These are phyloP conservation scores for Mortierella alpina DNA, from an alignment of 192 early-diverging fungal species.

Conservation along the genomic window DNA sequence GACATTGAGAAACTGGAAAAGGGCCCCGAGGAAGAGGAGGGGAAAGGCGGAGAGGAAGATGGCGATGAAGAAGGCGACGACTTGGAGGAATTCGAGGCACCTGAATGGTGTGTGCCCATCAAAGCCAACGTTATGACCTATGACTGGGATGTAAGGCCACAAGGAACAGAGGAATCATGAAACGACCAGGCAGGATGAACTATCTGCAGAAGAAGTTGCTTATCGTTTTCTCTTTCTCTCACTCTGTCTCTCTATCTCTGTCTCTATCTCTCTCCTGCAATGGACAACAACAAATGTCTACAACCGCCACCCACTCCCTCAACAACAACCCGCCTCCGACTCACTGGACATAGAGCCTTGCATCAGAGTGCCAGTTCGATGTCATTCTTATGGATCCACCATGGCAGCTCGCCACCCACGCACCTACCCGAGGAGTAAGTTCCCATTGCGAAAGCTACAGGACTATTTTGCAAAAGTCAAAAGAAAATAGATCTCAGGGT, in stretches of 20 bases:
- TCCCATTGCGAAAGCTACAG: not conserved
- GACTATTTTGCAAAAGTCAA: not conserved
- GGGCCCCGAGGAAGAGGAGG: constrained; percentile 7
- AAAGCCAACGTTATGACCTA: constrained; percentile 96
- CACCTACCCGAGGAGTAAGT: constrained; percentile 89
- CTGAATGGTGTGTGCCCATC: constrained; percentile 94
- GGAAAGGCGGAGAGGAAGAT: constrained; percentile 6
- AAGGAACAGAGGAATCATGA: not conserved
- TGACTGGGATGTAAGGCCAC: constrained; percentile 82
- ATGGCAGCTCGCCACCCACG: constrained; percentile 96
- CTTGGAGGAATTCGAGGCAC: constrained; percentile 87
- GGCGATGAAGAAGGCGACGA: constrained; percentile 40
- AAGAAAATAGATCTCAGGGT: not conserved
- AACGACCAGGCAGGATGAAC: not conserved
- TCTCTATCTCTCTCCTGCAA: not conserved
- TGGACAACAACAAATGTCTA: too few species aligned
- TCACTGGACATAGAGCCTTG: constrained; percentile 64
- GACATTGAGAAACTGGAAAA: constrained; percentile 40
- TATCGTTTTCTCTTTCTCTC: not conserved
- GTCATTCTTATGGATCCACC: constrained; percentile 96
- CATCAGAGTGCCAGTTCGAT: constrained; percentile 88
- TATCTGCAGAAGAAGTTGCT: not conserved
- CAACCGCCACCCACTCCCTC: too few species aligned
- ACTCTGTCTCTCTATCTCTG: not conserved
- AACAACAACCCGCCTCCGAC: too few species aligned